A percentile compares a stretch with the other conserved stretches of the same genome.
Evolutionary conservation across 73 alveolate species (phyloP).

Genomic region (Paraurostyla sp.): DNA sequence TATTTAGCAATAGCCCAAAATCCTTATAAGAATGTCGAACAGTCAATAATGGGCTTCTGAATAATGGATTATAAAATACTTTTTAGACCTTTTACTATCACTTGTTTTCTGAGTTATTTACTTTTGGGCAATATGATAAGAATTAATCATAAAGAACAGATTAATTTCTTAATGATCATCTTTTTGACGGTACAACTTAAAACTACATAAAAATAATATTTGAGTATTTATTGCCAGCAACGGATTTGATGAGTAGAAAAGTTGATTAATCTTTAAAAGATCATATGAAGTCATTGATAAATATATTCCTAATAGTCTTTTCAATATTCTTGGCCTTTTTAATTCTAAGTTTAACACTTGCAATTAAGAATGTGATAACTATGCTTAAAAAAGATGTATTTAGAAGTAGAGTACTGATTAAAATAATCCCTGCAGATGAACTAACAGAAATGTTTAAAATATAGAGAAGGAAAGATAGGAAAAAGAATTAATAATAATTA

Average conservation of each 20-base stretch:
- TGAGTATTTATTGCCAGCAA: background rate
- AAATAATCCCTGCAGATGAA: conserved; percentile 55
- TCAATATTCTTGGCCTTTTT: background rate
- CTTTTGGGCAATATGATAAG: background rate
- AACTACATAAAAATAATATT: background rate
- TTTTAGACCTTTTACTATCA: background rate
- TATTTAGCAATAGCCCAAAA: background rate
- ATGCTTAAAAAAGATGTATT: conserved; percentile 14
- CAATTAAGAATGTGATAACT: background rate
- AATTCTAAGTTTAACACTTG: background rate
- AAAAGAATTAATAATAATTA: background rate
- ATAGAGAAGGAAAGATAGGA: background rate
- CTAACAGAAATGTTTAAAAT: background rate
- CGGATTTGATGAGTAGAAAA: background rate
- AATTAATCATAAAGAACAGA: background rate
- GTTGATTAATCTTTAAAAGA: background rate
- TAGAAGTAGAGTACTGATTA: conserved; percentile 35
- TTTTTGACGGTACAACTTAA: background rate
- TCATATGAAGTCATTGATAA: background rate
- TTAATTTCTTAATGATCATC: background rate
- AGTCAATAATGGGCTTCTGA: background rate
- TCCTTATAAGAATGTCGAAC: background rate
- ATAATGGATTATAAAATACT: background rate
- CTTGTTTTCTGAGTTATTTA: background rate
- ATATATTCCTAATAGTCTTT: background rate